Evolutionary conservation across 1,284 basidiomycete species (phyloP).

Genomic region (Tylopilus sp.): DNA sequence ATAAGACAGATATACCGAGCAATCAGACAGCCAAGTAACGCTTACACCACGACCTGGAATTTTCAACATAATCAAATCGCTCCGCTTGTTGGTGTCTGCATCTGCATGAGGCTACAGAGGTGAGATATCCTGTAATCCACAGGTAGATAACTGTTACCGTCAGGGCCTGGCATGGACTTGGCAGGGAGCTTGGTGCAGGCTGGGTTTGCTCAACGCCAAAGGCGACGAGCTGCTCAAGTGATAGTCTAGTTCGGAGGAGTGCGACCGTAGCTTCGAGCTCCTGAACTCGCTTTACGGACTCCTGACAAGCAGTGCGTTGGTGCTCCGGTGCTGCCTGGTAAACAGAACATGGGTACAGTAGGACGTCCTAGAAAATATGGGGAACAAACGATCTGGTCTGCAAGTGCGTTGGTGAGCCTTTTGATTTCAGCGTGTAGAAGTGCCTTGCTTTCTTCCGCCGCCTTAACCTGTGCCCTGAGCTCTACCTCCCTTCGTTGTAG

Average conservation of each 20-base stretch:
- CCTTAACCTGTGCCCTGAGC: constrained; percentile 11
- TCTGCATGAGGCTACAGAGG: constrained; percentile 9
- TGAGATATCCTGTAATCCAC: not conserved
- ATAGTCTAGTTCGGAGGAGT: constrained; percentile 19
- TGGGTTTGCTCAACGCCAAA: constrained; percentile 9
- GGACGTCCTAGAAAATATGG: not conserved
- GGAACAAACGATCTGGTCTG: constrained; percentile 24
- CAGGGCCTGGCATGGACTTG: not conserved
- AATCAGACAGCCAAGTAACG: not conserved
- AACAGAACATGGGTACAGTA: constrained; percentile 3
- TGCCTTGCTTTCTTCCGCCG: constrained; percentile 10
- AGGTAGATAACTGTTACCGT: constrained; percentile 12
- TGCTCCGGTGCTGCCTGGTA: constrained; percentile 16
- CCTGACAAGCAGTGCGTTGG: constrained; percentile 14
- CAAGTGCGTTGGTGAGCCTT: constrained; percentile 15
- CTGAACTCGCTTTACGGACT: constrained; percentile 11
- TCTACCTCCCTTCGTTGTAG: constrained; percentile 13
- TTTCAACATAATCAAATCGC: constrained; percentile 24
- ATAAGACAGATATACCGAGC: constrained; percentile 4
- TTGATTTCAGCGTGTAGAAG: constrained; percentile 17
- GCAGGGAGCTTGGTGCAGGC: not conserved
- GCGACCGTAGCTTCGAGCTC: constrained; percentile 23
- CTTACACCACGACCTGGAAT: constrained; percentile 26
- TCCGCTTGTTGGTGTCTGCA: constrained; percentile 15
- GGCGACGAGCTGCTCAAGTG: constrained; percentile 21